Evolutionary conservation across 371 early-diverging fungal genomes (phyloP).

Genomic region (Zancudomyces culisetae): DNA sequence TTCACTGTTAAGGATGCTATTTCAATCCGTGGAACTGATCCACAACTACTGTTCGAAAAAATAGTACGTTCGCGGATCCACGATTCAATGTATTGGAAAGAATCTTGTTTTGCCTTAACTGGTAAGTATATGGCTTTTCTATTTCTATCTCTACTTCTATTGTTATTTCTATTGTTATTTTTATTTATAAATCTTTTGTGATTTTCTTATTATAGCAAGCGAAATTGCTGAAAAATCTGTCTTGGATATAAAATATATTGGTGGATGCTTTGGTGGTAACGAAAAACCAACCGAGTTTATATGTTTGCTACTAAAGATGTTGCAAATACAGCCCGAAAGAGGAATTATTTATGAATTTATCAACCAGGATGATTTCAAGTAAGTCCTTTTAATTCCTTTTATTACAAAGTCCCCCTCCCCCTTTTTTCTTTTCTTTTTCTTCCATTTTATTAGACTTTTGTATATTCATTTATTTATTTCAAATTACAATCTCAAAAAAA

Average conservation of each 20-base stretch:
- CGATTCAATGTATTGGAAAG: conserved; percentile 88
- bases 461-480: too few relatives aligned
- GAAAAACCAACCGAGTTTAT: conserved; percentile 79
- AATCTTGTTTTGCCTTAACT: conserved; percentile 81
- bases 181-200: neutral
- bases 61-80: conserved; percentile 77
- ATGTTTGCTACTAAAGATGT: conserved; percentile 67
- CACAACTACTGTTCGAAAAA: conserved; percentile 84
- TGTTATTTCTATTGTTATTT: too few relatives aligned
- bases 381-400: conserved; percentile 6
- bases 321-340: conserved; percentile 76
- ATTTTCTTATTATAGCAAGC: conserved; percentile 34
- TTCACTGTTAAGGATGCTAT: conserved; percentile 45
- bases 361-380: conserved; percentile 57
- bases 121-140: conserved; percentile 25
- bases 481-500: too few relatives aligned
- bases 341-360: conserved; percentile 68
- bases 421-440: too few relatives aligned
- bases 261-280: conserved; percentile 63
- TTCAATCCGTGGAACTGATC: conserved; percentile 67
- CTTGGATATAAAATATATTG: conserved; percentile 48
- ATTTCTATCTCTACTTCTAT: neutral
- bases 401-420: too few relatives aligned
- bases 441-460: too few relatives aligned
- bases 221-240: conserved; percentile 79